Evolutionary conservation across 2,329 filamentous ascomycete genomes (phyloP).

Genomic region (Aureobasidium sp.): DNA sequence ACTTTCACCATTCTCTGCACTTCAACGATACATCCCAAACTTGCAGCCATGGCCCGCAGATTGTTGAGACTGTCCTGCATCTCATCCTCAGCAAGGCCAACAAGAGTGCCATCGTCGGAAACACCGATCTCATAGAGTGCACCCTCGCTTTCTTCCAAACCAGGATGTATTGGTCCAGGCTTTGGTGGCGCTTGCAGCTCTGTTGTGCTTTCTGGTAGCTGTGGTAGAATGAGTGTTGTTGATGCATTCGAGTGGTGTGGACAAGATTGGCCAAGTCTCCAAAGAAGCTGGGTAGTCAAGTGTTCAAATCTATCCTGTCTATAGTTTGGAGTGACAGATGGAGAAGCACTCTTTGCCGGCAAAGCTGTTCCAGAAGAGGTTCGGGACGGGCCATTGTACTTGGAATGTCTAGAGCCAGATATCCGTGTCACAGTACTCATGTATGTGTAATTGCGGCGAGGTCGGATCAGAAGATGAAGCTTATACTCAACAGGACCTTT

Average conservation of each 20-base stretch:
- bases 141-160: conserved; percentile 85
- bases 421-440: conserved; percentile 58
- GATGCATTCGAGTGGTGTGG: conserved; percentile 79
- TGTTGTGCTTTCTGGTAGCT: conserved; percentile 60
- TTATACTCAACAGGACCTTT: conserved; percentile 96
- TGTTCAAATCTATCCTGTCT: conserved; percentile 82
- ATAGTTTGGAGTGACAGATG: conserved; percentile 54
- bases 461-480: conserved; percentile 76
- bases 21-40: conserved; percentile 78
- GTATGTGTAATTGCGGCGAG: conserved; percentile 64
- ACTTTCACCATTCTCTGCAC: conserved; percentile 76
- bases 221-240: conserved; percentile 66
- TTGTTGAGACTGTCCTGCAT: conserved; percentile 85
- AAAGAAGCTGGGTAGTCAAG: conserved; percentile 87
- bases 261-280: conserved; percentile 91
- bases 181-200: conserved; percentile 51
- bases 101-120: conserved; percentile 84
- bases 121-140: conserved; percentile 96
- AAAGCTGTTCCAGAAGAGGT: conserved; percentile 28
- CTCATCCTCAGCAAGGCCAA: conserved; percentile 83
- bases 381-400: conserved; percentile 21
- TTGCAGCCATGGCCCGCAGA: conserved; percentile 83
- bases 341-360: conserved; percentile 31
- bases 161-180: conserved; percentile 55
- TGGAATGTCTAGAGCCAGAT: conserved; percentile 40